Evolutionary conservation across 768 basidiomycete species (phyloP).

Genomic region (Phaffia tasmanica): DNA sequence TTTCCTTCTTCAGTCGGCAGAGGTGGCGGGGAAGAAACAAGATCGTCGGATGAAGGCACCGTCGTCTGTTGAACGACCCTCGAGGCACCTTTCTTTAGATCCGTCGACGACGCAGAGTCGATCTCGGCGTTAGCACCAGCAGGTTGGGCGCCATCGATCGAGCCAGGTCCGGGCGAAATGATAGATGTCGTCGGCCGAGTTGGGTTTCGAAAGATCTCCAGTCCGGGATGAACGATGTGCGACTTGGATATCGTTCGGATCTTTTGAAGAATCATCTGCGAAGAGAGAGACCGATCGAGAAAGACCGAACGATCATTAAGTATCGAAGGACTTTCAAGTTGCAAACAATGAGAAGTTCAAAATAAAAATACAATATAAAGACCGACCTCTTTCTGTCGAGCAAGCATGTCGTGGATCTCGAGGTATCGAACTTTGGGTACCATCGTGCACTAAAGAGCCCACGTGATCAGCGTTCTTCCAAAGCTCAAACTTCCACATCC

Average conservation of each 20-base stretch:
- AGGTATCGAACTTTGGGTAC: slow-evolving; percentile 84
- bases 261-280: slow-evolving; percentile 64
- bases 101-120: no score
- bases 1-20: not conserved
- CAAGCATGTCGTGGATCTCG: slow-evolving; percentile 60
- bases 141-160: not conserved
- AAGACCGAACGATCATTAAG: not conserved
- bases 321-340: not conserved
- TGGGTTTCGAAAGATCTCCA: slow-evolving; percentile 50
- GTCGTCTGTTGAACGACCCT: not conserved
- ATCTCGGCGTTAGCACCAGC: no score
- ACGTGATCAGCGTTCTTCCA: no score
- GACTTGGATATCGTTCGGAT: slow-evolving; percentile 75
- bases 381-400: slow-evolving; percentile 62
- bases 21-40: slow-evolving; percentile 22
- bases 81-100: not conserved
- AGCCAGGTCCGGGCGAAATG: slow-evolving; percentile 6
- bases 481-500: no score
- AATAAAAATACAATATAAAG: slow-evolving; percentile 13
- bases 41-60: not conserved
- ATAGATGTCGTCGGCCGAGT: not conserved
- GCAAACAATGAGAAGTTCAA: not conserved
- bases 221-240: slow-evolving; percentile 71
- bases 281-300: not conserved
- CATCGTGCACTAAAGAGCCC: slow-evolving; percentile 59